These are phyloP conservation scores for Alternaria tenuissima DNA, from an alignment of 2,329 filamentous ascomycete species.

Conservation along the genomic window DNA sequence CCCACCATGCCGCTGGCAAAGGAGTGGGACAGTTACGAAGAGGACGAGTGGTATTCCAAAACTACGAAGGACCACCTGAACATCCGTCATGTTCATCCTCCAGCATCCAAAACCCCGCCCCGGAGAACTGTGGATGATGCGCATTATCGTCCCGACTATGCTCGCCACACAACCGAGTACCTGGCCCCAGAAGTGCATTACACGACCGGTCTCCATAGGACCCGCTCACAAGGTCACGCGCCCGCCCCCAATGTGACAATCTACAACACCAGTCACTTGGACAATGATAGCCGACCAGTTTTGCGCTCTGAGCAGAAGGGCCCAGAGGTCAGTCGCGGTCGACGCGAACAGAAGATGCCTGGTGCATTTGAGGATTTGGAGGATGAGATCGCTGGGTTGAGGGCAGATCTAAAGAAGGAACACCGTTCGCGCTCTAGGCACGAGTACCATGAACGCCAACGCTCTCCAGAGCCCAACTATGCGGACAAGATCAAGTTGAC, in stretches of 20 bases:
- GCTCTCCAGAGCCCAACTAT: conserved; percentile 11
- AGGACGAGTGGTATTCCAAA: conserved; percentile 42
- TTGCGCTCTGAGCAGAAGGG: conserved; percentile 44
- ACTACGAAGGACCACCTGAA: conserved; percentile 26
- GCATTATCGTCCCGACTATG: conserved; percentile 26
- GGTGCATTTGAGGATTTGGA: conserved; percentile 45
- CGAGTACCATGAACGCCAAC: conserved; percentile 28
- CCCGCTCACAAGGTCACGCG: conserved; percentile 54
- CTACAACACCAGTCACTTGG: conserved; percentile 55
- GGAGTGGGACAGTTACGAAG: conserved; percentile 40
- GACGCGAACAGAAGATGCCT: conserved; percentile 34
- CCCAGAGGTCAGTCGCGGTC: conserved; percentile 38
- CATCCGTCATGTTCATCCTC: conserved; percentile 42
- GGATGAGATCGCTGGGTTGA: conserved; percentile 47
- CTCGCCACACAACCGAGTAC: conserved; percentile 41
- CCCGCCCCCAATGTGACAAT: conserved; percentile 58
- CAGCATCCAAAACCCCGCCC: conserved; percentile 20
- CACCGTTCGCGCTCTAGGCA: conserved; percentile 36
- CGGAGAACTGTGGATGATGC: conserved; percentile 30
- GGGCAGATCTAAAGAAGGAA: conserved; percentile 36
- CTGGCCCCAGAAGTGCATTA: conserved; percentile 41
- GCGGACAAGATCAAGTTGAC: conserved; percentile 16
- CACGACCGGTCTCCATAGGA: conserved; percentile 51
- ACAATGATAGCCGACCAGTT: conserved; percentile 46
- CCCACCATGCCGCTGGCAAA: conserved; percentile 36